phyloP scores from a whole-genome alignment of 495 filamentous ascomycete species.

The Xylaria telfairii region DNA sequence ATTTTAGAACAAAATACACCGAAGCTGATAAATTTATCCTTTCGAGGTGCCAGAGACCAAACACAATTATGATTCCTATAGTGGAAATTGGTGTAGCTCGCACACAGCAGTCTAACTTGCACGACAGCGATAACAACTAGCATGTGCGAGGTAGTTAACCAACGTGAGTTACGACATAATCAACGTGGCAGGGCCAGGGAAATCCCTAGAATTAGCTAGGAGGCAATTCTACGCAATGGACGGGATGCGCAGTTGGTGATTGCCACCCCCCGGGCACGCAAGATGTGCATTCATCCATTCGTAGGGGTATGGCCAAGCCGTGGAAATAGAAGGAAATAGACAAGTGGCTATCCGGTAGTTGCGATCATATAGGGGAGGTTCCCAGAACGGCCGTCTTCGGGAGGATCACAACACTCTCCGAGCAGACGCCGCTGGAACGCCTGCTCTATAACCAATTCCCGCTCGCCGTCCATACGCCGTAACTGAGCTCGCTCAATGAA shows the following conservation, averaged over 20 bases:
- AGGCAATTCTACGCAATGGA: neutral
- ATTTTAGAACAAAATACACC: neutral
- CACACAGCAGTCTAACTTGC: neutral
- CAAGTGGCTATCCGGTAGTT: neutral
- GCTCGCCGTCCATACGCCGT: neutral
- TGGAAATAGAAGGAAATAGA: neutral
- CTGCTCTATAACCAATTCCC: neutral
- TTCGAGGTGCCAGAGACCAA: neutral
- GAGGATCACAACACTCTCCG: neutral
- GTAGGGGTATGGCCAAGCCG: neutral
- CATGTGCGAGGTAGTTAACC: constrained; percentile 1
- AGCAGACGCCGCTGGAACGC: neutral
- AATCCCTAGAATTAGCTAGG: neutral
- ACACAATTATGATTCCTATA: neutral
- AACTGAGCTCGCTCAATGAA: neutral
- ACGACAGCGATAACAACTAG: neutral
- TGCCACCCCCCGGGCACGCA: too few relatives aligned
- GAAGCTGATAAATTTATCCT: neutral
- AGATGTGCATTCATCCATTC: too few relatives aligned
- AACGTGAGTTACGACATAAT: too few relatives aligned
- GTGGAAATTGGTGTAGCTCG: neutral
- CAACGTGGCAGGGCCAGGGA: neutral
- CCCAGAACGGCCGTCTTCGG: neutral
- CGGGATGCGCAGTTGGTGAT: neutral
- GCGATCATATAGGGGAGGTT: neutral